Conservation (phyloP, 1,284 basidiomycete species). For the Pyrrhoderma noxium region DNA sequence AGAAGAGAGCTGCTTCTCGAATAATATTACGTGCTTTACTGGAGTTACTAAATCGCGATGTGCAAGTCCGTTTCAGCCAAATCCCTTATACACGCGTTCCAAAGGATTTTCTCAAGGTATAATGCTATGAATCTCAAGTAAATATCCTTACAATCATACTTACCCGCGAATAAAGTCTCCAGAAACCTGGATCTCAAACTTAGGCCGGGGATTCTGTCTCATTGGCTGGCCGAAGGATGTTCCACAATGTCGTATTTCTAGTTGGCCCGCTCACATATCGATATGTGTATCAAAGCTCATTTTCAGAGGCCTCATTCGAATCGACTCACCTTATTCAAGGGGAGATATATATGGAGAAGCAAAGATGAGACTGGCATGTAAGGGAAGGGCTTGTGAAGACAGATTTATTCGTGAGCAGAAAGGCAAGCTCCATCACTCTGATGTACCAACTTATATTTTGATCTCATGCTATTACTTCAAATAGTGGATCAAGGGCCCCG, state of each 20-base stretch:
- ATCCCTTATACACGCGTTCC: too few relatives aligned
- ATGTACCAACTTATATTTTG: too few relatives aligned
- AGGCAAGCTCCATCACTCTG: too few relatives aligned
- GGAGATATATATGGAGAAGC: background rate
- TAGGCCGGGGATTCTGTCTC: background rate
- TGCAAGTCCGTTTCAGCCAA: background rate
- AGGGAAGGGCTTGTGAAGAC: too few relatives aligned
- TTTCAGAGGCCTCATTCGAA: constrained; percentile 5
- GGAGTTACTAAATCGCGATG: background rate
- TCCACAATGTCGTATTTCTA: background rate
- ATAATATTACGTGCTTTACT: background rate
- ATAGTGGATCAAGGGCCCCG: too few relatives aligned
- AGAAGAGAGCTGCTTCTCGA: too few relatives aligned
- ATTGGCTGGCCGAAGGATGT: constrained; percentile 1
- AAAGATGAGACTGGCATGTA: background rate
- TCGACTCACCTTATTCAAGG: background rate
- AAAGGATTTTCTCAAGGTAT: too few relatives aligned
- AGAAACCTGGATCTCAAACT: background rate
- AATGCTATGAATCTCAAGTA: too few relatives aligned
- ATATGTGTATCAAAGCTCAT: background rate
- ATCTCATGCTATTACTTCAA: too few relatives aligned
- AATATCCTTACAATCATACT: too few relatives aligned
- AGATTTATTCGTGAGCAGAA: too few relatives aligned
- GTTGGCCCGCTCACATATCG: background rate
- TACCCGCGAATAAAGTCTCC: too few relatives aligned